Evolutionary conservation across 2,329 filamentous ascomycete genomes (phyloP), one percentile per base, ranked within the genome.

Genomic region (Neophaeococcomyces mojaviensis): DNA sequence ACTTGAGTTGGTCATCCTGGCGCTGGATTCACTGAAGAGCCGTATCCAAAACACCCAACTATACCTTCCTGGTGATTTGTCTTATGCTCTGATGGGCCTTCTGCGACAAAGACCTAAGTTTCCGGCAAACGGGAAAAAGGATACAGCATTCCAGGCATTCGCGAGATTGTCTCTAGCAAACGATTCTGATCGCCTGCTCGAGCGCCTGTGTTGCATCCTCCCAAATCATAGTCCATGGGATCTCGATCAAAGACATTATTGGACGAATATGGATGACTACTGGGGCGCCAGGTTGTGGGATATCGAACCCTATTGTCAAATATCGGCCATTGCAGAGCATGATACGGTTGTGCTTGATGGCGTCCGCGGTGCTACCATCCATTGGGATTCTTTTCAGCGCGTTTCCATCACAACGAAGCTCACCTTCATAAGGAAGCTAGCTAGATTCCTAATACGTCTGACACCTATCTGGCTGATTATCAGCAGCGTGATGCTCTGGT

Each of bases 51-150:
- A 43, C 13, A 41, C 46, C n/a, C 44, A 48, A 32, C 35, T 31
- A 13, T 32, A 40, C 2, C 70, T 65, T 0, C 55, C 56, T 2
- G 70, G 68, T 1, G 70, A 74, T 44, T 57, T 67, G 5, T 61
- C 65, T 5, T 73, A 73, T 37, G 69, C 68, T 0, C 53, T 73
- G 19, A 73, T 72, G 68, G 70, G 70, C 2, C 60, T 74, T 8
- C 50, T 68, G 2, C 59, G 67, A 4, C 60, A 64, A 9, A 55
- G 70, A 5, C 70, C 68, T 0, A 53, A 54, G 13, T 60, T 71
- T 4, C 57, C 66, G 37, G 55, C 55, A 2, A 59, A 53, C 0
- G n/a, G n/a, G n/a, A n/a, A n/a, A n/a, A n/a, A n/a, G n/a, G 70
- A 74, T 46, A 60, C 65, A 2, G 65, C 59, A 0, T 73, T 75